A percentile compares a stretch with the other conserved stretches of the same genome.
Evolutionary conservation across 164 flowering plant genomes (phyloP).

Genomic region (Piper longum): DNA sequence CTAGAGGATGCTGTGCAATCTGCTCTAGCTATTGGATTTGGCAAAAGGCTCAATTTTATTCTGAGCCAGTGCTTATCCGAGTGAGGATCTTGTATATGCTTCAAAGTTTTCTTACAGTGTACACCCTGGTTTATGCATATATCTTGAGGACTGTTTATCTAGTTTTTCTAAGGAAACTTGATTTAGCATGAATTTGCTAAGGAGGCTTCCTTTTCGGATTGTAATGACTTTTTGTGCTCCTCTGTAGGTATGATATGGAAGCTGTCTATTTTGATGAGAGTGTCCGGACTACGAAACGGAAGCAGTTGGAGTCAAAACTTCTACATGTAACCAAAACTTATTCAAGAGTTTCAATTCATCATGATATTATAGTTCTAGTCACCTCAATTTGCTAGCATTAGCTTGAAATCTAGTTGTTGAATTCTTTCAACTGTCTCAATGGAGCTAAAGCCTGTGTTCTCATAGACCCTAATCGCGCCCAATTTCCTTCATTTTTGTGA

Average conservation of each 20-base stretch:
- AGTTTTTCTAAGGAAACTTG: no score
- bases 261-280: conserved; percentile 50
- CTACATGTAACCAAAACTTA: conserved; percentile 30
- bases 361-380: not conserved
- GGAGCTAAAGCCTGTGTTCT: no score
- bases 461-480: no score
- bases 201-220: no score
- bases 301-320: conserved; percentile 30
- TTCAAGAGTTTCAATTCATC: conserved; percentile 4
- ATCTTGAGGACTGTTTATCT: no score
- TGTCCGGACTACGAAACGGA: conserved; percentile 39
- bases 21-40: conserved; percentile 61
- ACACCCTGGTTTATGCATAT: no score
- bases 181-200: no score
- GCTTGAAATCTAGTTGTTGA: not conserved
- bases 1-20: conserved; percentile 67
- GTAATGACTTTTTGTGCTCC: not conserved
- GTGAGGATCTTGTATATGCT: conserved; percentile 26
- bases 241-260: conserved; percentile 43
- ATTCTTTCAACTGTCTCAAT: not conserved
- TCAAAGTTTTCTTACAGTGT: no score
- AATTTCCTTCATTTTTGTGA: no score
- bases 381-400: not conserved
- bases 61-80: conserved; percentile 49
- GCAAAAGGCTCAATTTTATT: conserved; percentile 65